Base-by-base conservation (phyloP, 1,284 basidiomycete genomes). In the Athelia psychrophila region DNA sequence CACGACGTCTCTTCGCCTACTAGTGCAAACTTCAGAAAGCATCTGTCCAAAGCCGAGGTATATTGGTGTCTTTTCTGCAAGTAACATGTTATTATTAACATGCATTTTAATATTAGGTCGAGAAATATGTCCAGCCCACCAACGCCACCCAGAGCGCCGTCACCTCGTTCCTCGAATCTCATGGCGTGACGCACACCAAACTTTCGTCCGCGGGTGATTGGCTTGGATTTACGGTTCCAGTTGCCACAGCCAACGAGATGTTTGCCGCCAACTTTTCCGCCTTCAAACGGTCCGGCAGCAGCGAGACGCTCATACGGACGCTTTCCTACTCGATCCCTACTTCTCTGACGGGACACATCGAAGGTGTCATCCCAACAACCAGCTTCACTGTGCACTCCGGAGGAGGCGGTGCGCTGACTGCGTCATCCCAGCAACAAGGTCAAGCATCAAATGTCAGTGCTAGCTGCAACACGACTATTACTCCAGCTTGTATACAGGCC, bases 291-390 rank as follows among this genome's bases (percentile, higher is more conserved):
- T 54, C 60, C 2, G 60, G 58, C 16, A 70, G 59, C 16, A 66
- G 69, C 33, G 50, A 59, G 32, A 49, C 64, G 51, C 54, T 60
- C 24, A 54, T 70, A 47, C 72, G 74, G 47, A 75, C 74, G 1
- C 64, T 76, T 18, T 61, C 68, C 2, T 76, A 76, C 64, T 75
- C 74, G 3, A 63, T 77, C 35, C 75, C 75, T 1, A 54, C 60
- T 0, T 64, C 66, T 42, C 62, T 76, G 3, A 50, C 66, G 44
- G 64, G 62, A 12, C 71, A 74, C 52, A 58, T 77, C 30, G 65
- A 71, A 16, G 62, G 75, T n/a, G 63, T 77, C 12, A 72, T 75
- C 52, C 75, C 75, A 1, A 75, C 73, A 0, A 64, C 61, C 44
- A 23, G 22, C 47, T 24, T 54, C 55, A 2, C 38, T 60, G 32